A percentile compares a stretch with the other conserved stretches of the same genome.
Conservation (phyloP, 1,139 yeast genomes). For the Wickerhamomyces sp. region DNA sequence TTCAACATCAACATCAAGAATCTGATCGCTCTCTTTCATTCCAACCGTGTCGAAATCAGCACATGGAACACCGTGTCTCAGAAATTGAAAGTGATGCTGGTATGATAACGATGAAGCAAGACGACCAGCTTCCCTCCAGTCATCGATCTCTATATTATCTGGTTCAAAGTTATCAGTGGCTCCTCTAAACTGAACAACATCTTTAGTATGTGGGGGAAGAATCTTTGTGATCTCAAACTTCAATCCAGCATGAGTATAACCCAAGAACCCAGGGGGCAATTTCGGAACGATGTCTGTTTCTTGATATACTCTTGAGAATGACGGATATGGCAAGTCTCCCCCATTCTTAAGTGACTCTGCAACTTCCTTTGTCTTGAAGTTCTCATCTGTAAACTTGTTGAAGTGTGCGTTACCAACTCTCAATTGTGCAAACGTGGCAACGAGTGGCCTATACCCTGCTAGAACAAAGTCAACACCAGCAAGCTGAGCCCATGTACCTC, state of each 20-base stretch:
- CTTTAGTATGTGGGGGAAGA: slow-evolving; percentile 40
- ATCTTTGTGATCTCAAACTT: slow-evolving; percentile 41
- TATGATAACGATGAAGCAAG: too few relatives aligned
- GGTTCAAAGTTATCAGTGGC: slow-evolving; percentile 17
- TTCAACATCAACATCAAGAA: too few relatives aligned
- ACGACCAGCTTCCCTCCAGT: too few relatives aligned
- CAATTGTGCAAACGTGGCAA: slow-evolving; percentile 58
- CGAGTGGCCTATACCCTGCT: slow-evolving; percentile 46
- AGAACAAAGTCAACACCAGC: slow-evolving; percentile 54
- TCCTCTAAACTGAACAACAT: slow-evolving; percentile 32
- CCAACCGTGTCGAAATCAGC: too few relatives aligned
- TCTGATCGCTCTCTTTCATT: too few relatives aligned
- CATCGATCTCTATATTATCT: neutral
- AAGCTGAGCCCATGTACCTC: slow-evolving; percentile 62
- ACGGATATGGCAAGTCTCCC: slow-evolving; percentile 19
- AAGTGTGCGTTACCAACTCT: slow-evolving; percentile 51
- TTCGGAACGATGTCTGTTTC: slow-evolving; percentile 51
- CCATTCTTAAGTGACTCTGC: slow-evolving; percentile 28
- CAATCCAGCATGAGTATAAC: slow-evolving; percentile 44
- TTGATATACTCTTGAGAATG: slow-evolving; percentile 49
- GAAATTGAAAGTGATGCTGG: slow-evolving; percentile 3
- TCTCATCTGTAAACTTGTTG: slow-evolving; percentile 43
- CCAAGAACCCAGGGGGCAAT: slow-evolving; percentile 47
- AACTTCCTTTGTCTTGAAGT: slow-evolving; percentile 37
- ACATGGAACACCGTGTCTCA: slow-evolving; percentile 5